These are phyloP conservation scores for Ceratocystis huliohia DNA, from an alignment of 2,329 filamentous ascomycete species.

Conservation along the genomic window DNA sequence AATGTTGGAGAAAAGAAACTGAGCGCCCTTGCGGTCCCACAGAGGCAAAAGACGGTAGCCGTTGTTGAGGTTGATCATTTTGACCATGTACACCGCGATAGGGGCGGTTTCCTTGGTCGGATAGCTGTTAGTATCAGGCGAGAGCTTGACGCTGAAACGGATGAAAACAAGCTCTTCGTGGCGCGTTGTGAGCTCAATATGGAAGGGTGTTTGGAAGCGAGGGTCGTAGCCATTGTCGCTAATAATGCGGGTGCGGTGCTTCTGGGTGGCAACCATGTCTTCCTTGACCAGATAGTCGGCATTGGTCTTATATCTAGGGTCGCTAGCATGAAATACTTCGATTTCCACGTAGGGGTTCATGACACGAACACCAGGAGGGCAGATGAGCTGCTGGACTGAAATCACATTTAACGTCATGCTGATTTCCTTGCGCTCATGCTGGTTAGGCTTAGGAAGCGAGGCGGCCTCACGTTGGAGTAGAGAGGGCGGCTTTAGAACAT, in stretches of 20 bases:
- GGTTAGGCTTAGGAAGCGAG: slow-evolving; percentile 33
- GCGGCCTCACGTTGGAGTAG: slow-evolving; percentile 59
- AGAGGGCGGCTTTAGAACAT: slow-evolving; percentile 83
- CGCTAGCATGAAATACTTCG: slow-evolving; percentile 87
- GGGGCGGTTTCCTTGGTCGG: slow-evolving; percentile 44
- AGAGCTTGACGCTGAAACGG: slow-evolving; percentile 82
- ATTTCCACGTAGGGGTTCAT: slow-evolving; percentile 93
- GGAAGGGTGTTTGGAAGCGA: slow-evolving; percentile 66
- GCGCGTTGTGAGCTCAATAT: slow-evolving; percentile 79
- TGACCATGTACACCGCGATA: slow-evolving; percentile 83
- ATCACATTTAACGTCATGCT: slow-evolving; percentile 78
- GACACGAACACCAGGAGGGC: slow-evolving; percentile 56
- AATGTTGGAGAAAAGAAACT: slow-evolving; percentile 86
- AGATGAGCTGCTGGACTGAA: slow-evolving; percentile 87
- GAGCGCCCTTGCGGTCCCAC: slow-evolving; percentile 76
- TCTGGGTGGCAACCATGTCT: slow-evolving; percentile 49
- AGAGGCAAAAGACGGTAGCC: slow-evolving; percentile 88
- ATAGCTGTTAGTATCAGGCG: slow-evolving; percentile 58
- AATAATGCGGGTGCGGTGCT: slow-evolving; percentile 66
- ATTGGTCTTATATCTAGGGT: slow-evolving; percentile 78
- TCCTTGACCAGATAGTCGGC: slow-evolving; percentile 44
- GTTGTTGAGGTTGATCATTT: slow-evolving; percentile 76
- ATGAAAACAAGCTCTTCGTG: slow-evolving; percentile 89
- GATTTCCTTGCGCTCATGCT: slow-evolving; percentile 68
- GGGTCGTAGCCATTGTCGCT: slow-evolving; percentile 90